Evolutionary conservation across 2,329 filamentous ascomycete species (phyloP).

Genomic region (Fusarium sp.): DNA sequence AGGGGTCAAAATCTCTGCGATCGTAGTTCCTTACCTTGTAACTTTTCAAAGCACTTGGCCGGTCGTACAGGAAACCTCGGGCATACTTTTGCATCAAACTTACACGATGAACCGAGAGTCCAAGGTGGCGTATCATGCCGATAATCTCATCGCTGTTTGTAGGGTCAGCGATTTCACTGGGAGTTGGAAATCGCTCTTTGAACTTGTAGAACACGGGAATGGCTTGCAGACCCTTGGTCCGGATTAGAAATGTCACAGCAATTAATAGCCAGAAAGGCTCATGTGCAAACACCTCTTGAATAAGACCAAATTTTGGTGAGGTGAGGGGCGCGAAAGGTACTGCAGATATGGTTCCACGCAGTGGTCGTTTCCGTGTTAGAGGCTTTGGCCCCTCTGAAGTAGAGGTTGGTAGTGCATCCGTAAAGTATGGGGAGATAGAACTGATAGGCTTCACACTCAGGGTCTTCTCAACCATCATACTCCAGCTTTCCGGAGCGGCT

Average conservation of each 20-base stretch:
- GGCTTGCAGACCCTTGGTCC: conserved; percentile 80
- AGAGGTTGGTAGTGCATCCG: conserved; percentile 17
- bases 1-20: conserved; percentile 51
- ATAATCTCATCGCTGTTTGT: conserved; percentile 67
- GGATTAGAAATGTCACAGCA: conserved; percentile 87
- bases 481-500: conserved; percentile 1
- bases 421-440: conserved; percentile 55
- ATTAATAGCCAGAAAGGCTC: conserved; percentile 87
- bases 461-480: conserved; percentile 11
- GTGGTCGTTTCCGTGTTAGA: conserved; percentile 52
- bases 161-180: conserved; percentile 71
- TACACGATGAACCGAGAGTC: conserved; percentile 78
- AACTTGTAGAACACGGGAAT: conserved; percentile 82
- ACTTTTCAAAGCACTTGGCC: conserved; percentile 72
- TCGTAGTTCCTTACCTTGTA: conserved; percentile 68
- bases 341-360: conserved; percentile 65
- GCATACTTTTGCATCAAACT: conserved; percentile 79
- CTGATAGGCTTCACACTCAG: conserved; percentile 24
- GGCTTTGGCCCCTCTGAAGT: conserved; percentile 31
- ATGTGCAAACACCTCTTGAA: conserved; percentile 84
- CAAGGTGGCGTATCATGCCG: conserved; percentile 77
- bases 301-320: conserved; percentile 78
- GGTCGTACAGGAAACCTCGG: conserved; percentile 74
- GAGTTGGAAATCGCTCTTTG: conserved; percentile 77
- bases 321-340: conserved; percentile 79